phyloP scores from a whole-genome alignment of 768 basidiomycete species.

The Pholiota microspora region DNA sequence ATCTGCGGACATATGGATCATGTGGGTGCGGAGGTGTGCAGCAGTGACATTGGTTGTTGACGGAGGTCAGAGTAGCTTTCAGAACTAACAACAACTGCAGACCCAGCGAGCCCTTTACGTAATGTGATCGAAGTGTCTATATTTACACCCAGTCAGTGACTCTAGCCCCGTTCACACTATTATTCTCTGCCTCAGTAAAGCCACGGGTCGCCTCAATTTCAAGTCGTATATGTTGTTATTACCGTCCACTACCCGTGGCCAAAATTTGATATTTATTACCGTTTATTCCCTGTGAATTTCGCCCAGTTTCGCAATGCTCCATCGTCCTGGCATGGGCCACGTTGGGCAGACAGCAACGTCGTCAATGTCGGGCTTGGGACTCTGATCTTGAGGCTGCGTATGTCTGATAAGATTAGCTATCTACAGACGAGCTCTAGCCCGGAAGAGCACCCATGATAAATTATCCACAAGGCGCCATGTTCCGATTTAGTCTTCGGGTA shows the following conservation, averaged over 20 bases:
- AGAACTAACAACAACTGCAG: not conserved
- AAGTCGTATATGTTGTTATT: not conserved
- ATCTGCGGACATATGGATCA: conserved; percentile 12
- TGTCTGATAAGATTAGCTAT: not conserved
- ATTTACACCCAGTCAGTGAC: conserved; percentile 1
- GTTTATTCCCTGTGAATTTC: conserved; percentile 2
- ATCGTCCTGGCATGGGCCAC: conserved; percentile 1
- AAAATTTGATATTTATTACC: not conserved
- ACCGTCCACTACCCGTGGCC: not conserved
- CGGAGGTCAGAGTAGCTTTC: not conserved
- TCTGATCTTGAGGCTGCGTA: not conserved
- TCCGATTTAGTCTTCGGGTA: conserved; percentile 5
- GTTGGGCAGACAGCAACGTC: not conserved
- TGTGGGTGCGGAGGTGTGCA: not conserved
- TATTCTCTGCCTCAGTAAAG: not conserved
- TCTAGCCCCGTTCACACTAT: conserved; percentile 6
- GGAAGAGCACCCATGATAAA: not conserved
- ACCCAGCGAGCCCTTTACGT: not conserved
- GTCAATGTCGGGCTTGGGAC: not conserved
- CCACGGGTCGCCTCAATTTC: not conserved
- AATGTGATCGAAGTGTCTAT: conserved; percentile 5
- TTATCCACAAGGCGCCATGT: conserved; percentile 1
- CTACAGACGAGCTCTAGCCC: not conserved
- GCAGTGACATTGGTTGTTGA: not conserved
- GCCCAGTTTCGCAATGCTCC: not conserved